Base-by-base conservation (phyloP, 257 asterid genomes). In the Solanum clarkiae region DNA sequence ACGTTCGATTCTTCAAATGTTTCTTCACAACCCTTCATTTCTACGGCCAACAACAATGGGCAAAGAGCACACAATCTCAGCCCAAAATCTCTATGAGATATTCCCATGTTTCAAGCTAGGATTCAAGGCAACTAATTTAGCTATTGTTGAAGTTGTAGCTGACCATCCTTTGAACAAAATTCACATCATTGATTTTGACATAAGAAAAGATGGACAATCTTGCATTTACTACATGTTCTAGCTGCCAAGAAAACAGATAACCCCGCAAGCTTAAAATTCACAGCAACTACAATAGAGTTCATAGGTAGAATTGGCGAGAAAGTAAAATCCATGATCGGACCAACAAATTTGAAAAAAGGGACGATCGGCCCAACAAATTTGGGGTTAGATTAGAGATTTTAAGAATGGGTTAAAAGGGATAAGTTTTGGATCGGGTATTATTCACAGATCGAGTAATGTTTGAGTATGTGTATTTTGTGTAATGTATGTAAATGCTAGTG, bases 101-200 rank as follows among this genome's bases (percentile, higher is more conserved):
- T 93, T 97, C 8, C 93, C 96, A 26, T 95, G 98, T 84, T 95
- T 95, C 87, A 94, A 92, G 92, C 93, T 95, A 20, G 97, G 98
- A 1, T 92, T 95, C 91, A 94, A 92, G 96, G 98, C 98, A 2
- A 97, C 95, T 18, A 95, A 95, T 87, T 87, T 93, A 2, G 96
- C 94, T 8, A 95, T 94, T 53, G 88, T 94, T 18, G 96, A 95
- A 69, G 94, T 95, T 2, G 84, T 88, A 13, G 82, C 90, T 9
- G 94, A 94, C 60, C 79, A 85, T 57, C 85, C 77, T 15, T 65
- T 72, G 40, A 44, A 24, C 8, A 93, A 91, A 85, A 91, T 95
- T 7, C 98, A 95, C 55, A 94, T 95, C 12, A 44, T 95, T 77
- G 98, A 95, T 91, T 94, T 94, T n/a, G 98, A 94, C 68, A 89